Evolutionary conservation across 2,329 filamentous ascomycete genomes (phyloP).

Genomic region (Ascochyta clinopodiicola): DNA sequence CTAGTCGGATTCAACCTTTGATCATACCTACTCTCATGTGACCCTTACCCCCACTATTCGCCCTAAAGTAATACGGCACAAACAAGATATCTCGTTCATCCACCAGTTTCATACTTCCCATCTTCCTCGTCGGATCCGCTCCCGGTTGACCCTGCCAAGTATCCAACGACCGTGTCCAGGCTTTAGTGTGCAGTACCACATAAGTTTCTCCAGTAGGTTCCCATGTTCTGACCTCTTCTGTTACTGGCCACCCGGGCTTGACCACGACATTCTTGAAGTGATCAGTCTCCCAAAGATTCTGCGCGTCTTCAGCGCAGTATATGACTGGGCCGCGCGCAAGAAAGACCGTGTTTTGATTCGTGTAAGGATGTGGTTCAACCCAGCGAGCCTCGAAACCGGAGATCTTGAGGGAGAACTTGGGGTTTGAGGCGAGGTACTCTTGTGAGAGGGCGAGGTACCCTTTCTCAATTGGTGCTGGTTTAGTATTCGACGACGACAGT

Average conservation of each 20-base stretch:
- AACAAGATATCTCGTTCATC: slow-evolving; percentile 12
- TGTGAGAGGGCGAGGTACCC: slow-evolving; percentile 5
- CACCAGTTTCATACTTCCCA: not conserved
- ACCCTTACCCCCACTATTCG: slow-evolving; percentile 16
- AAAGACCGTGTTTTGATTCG: slow-evolving; percentile 61
- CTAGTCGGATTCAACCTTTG: not conserved
- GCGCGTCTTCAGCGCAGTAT: slow-evolving; percentile 18
- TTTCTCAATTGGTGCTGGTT: slow-evolving; percentile 37
- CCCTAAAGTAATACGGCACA: slow-evolving; percentile 17
- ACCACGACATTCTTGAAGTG: slow-evolving; percentile 17
- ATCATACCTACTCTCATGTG: slow-evolving; percentile 18
- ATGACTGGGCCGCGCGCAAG: slow-evolving; percentile 20
- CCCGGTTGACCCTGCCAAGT: not conserved
- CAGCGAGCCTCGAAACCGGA: slow-evolving; percentile 56
- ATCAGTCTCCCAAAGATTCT: slow-evolving; percentile 14
- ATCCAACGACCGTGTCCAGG: slow-evolving; percentile 3
- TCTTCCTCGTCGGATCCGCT: not conserved
- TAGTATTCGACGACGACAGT: slow-evolving; percentile 1
- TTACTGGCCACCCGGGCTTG: slow-evolving; percentile 2
- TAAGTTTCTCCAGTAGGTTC: slow-evolving; percentile 11
- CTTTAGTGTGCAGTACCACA: slow-evolving; percentile 4
- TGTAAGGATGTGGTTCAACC: slow-evolving; percentile 62
- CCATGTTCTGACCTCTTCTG: slow-evolving; percentile 1
- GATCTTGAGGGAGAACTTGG: slow-evolving; percentile 54
- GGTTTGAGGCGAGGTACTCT: slow-evolving; percentile 3